Base-by-base conservation (phyloP, 371 early-diverging fungal species). In the Syncephalastrum racemosum region DNA sequence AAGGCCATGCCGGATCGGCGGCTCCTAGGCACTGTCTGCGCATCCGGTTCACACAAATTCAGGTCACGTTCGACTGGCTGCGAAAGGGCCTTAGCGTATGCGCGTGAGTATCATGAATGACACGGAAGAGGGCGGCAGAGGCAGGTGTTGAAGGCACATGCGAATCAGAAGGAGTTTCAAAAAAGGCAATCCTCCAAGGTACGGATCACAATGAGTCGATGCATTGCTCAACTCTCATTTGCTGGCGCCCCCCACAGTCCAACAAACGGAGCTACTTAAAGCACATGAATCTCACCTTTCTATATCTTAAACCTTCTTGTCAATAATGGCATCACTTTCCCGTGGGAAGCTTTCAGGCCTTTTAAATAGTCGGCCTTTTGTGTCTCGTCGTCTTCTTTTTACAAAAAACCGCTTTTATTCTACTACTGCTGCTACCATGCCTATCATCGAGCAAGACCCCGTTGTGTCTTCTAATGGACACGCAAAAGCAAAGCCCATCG, bases 251-350 rank as follows among this genome's bases (percentile, higher is more conserved):
- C 48, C 52, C 59, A 27, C 31, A 49, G 53, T 57, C 53, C 36
- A 31, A 31, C 36, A 31, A 31, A 31, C 36, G 36, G 50, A 56
- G 47, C 13, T 50, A 18, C 41, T 53, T 58, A 58, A 58, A 58
- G 51, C 58, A 58, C 50, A 51, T 58, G 58, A 56, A 56, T 36
- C 31, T 47, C 48, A 48, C 40, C 56, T 45, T 47, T 45, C 18
- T 48, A 45, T 56, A 47, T 36, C 27, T 40, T 31, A 31, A 31
- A 31, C 19, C 1, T 47, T 54, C 48, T 31, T 15, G 46, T 47
- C 42, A 53, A 53, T 53, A 24, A 54, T 54, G 45, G 46, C 54
- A 45, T 27, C 42, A 54, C 46, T 74, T 71, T 22, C 62, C 61
- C 60, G 60, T 60, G 60, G 52, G 54, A 60, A 60, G 60, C 41